Base-by-base conservation (phyloP, 2,329 filamentous ascomycete genomes). In the Diaporthe citriasiana region DNA sequence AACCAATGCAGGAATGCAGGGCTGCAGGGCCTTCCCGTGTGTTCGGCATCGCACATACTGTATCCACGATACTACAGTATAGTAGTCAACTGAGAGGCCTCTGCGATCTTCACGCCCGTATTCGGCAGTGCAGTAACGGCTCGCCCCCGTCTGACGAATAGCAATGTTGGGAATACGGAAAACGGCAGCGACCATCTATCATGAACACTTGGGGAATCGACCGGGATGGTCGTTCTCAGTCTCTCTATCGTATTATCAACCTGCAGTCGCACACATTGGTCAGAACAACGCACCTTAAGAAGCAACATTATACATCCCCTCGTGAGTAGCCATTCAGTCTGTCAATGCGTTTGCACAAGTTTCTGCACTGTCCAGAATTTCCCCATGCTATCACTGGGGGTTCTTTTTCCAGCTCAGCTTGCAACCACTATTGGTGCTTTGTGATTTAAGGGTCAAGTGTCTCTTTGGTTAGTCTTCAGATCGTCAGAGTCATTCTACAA, bases 221-320 rank as follows among this genome's bases (percentile, higher is more conserved):
- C 60, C 12, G 6, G 42, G 60, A 66, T 66, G 8, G 42, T 66
- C 60, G 60, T 50, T 66, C 60, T 66, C 60, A 45, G 27, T 50
- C 60, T 66, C 60, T 50, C 60, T 66, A 42, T 66, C 60, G 60
- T 66, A 51, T 66, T 50, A 66, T 50, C 30, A 2, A 42, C 10
- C 27, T 50, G 42, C 42, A 50, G 42, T 22, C 27, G 38, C 19
- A 17, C 42, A n/a, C 22, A 50, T 30, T 30, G 22, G 60, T 25
- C 60, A 66, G 25, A 50, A 66, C 13, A 66, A 35, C 42, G 8
- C 60, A 50, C 22, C 19, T 38, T 50, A 35, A 38, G 19, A 19
- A 59, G 25, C 22, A 60, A 27, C 4, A 27, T 10, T 42, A 60
- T 42, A 60, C 19, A 13, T 30, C 13, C 5, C 56, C 30, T n/a